Conservation (phyloP, 768 basidiomycete genomes). For the Rhodocollybia butyracea region DNA sequence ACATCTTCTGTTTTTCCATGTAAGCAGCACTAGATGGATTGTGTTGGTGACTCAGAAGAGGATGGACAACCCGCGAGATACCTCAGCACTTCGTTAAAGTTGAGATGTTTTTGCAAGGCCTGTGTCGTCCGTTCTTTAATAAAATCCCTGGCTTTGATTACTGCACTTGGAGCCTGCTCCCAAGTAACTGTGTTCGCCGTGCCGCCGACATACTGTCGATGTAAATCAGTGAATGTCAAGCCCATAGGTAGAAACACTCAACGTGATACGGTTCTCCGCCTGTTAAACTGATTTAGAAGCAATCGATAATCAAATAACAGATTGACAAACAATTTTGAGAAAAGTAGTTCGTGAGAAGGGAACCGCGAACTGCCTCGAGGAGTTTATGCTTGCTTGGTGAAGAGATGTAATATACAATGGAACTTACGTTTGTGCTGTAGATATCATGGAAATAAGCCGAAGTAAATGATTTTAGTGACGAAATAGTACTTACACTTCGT, state of each 20-base stretch:
- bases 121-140: conserved; percentile 53
- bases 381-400: neutral
- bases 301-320: neutral
- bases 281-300: conserved; percentile 23
- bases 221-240: neutral
- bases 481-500: conserved; percentile 45
- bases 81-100: conserved; percentile 79
- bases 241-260: neutral
- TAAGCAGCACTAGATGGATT: conserved; percentile 58
- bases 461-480: neutral
- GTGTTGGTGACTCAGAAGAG: neutral
- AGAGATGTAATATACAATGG: neutral
- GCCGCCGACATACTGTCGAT: conserved; percentile 68
- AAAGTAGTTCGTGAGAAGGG: conserved; percentile 75
- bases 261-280: conserved; percentile 73
- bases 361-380: conserved; percentile 53
- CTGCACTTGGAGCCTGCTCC: conserved; percentile 52
- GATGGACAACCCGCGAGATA: conserved; percentile 10
- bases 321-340: conserved; percentile 71
- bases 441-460: conserved; percentile 3
- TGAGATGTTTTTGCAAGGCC: conserved; percentile 35
- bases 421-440: conserved; percentile 66
- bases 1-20: conserved; percentile 84
- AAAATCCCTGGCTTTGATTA: conserved; percentile 52
- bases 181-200: conserved; percentile 72